phyloP scores from a whole-genome alignment of 2,329 filamentous ascomycete species.

The Trichoderma brevicompactum region DNA sequence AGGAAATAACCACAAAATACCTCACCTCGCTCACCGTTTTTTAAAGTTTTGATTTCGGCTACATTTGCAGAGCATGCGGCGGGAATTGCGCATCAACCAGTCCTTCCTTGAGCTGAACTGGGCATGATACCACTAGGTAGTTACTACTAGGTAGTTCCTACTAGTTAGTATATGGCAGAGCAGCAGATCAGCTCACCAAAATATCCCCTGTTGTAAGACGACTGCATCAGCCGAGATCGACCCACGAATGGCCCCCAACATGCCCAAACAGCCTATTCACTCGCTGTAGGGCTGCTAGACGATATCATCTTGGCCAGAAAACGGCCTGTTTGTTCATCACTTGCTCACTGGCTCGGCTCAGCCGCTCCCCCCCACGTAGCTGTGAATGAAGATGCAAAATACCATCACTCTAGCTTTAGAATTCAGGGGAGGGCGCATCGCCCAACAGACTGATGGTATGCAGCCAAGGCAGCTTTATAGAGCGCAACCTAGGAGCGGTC shows the following conservation, averaged over 20 bases:
- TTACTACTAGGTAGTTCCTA: too few relatives aligned
- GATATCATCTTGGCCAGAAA: neutral
- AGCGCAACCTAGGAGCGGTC: constrained; percentile 2
- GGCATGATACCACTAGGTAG: too few relatives aligned
- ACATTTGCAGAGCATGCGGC: neutral
- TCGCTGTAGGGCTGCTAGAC: neutral
- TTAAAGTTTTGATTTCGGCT: too few relatives aligned
- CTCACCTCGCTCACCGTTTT: too few relatives aligned
- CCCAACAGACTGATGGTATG: too few relatives aligned
- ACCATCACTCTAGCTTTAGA: too few relatives aligned
- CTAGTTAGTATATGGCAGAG: too few relatives aligned
- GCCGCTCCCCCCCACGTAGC: neutral
- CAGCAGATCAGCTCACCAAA: neutral
- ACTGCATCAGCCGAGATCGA: constrained; percentile 1
- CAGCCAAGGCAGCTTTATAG: neutral
- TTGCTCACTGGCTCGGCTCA: neutral
- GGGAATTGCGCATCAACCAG: too few relatives aligned
- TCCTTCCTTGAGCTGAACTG: neutral
- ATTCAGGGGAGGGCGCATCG: too few relatives aligned
- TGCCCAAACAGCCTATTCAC: neutral
- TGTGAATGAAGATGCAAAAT: too few relatives aligned
- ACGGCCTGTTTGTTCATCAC: neutral
- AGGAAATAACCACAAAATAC: too few relatives aligned
- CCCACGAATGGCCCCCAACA: neutral
- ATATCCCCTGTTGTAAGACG: constrained; percentile 10